Evolutionary conservation across 176 grass and related monocot species (phyloP).

Genomic region (maize (Zea mays)): DNA sequence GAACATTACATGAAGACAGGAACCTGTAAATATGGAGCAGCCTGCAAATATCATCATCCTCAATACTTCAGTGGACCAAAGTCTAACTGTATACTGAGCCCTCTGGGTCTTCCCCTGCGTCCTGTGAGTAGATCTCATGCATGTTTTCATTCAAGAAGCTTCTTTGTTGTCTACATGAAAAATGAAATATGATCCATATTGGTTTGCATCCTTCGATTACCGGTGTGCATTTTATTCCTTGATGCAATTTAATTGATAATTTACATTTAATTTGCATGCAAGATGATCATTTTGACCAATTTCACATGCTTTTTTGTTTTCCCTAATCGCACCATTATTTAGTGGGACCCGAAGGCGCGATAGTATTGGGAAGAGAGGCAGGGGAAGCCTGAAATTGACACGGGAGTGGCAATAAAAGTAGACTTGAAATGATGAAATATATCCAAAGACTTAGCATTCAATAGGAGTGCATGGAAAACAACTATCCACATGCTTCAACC

Average conservation of each 20-base stretch:
- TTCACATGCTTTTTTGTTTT: background rate
- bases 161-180: constrained; percentile 18
- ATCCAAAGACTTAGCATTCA: no score
- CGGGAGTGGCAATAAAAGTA: no score
- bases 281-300: background rate
- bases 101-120: constrained; percentile 70
- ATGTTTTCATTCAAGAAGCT: background rate
- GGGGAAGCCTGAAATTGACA: no score
- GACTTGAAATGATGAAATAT: no score
- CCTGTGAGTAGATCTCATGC: constrained; percentile 50
- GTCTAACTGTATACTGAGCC: constrained; percentile 49
- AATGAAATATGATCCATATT: constrained; percentile 24
- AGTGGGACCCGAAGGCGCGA: no score
- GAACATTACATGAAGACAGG: constrained; percentile 78
- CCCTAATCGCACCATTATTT: background rate
- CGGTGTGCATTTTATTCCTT: constrained; percentile 18
- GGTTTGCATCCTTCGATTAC: constrained; percentile 22
- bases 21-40: constrained; percentile 66
- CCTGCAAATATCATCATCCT: constrained; percentile 75
- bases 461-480: no score
- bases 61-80: constrained; percentile 50
- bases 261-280: background rate
- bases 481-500: no score
- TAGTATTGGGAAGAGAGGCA: no score
- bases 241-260: constrained; percentile 17